These are phyloP conservation scores for Apium graveolens DNA, from an alignment of 129 eudicot genomes.

Conservation along the genomic window DNA sequence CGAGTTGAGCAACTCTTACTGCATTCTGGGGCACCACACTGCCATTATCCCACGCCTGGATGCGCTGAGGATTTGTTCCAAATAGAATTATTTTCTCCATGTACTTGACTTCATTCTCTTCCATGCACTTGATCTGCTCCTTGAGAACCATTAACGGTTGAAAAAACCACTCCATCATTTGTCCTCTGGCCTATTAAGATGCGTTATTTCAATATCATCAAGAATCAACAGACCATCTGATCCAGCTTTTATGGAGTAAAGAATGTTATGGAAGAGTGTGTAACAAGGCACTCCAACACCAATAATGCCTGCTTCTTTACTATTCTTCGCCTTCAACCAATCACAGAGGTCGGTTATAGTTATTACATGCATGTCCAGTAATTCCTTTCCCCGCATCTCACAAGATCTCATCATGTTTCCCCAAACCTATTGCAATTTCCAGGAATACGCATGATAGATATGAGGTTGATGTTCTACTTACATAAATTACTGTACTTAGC, in stretches of 20 bases:
- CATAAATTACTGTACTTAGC: not conserved
- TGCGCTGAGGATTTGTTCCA: constrained; percentile 50
- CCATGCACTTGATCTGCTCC: constrained; percentile 70
- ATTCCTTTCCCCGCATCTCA: constrained; percentile 61
- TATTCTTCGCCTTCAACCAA: constrained; percentile 70
- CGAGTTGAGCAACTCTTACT: constrained; percentile 75
- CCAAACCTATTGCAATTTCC: constrained; percentile 55
- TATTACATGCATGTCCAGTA: constrained; percentile 56
- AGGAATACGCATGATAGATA: not conserved
- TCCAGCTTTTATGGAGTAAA: constrained; percentile 63
- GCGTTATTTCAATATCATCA: constrained; percentile 66
- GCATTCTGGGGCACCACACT: constrained; percentile 56
- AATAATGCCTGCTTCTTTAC: constrained; percentile 43
- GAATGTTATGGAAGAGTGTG: constrained; percentile 49
- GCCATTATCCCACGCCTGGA: constrained; percentile 79
- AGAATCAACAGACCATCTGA: constrained; percentile 67
- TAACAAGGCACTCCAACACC: constrained; percentile 70
- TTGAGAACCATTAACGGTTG: constrained; percentile 82
- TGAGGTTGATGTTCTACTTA: not conserved
- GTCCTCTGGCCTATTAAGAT: constrained; percentile 75
- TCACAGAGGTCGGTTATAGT: constrained; percentile 53
- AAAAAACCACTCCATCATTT: constrained; percentile 85
- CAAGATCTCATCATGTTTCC: constrained; percentile 60
- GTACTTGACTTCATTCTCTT: constrained; percentile 56
- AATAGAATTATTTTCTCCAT: constrained; percentile 60